Evolutionary conservation across 2,329 filamentous ascomycete genomes (phyloP).

Genomic region (Arachnomyces sp.): DNA sequence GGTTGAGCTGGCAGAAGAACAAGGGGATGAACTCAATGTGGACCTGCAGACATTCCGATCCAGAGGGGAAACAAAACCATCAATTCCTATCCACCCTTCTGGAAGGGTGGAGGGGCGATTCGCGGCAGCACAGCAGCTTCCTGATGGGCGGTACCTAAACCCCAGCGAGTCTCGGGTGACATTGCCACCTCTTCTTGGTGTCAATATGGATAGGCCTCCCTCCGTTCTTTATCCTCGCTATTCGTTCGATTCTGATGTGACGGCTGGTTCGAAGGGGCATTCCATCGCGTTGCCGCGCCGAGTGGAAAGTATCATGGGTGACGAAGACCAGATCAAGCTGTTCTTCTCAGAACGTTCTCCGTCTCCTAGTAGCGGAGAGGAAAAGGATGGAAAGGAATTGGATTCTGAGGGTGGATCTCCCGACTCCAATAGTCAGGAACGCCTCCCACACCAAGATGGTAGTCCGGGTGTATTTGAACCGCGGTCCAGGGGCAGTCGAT

Average conservation of each 20-base stretch:
- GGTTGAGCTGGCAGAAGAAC: slow-evolving; percentile 69
- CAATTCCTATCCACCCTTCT: slow-evolving; percentile 63
- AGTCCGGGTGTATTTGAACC: too few species aligned
- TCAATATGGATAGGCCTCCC: slow-evolving; percentile 40
- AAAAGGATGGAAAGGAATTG: too few species aligned
- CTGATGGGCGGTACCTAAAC: slow-evolving; percentile 63
- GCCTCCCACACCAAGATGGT: too few species aligned
- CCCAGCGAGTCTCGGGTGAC: slow-evolving; percentile 60
- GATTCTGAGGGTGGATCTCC: too few species aligned
- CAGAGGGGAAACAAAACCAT: slow-evolving; percentile 33
- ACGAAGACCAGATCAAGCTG: slow-evolving; percentile 69
- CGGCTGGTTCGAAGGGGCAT: slow-evolving; percentile 33
- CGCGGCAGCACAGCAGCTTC: slow-evolving; percentile 59
- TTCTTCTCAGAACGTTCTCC: slow-evolving; percentile 53
- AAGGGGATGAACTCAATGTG: slow-evolving; percentile 82
- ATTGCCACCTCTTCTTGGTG: slow-evolving; percentile 41
- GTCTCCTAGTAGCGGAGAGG: too few species aligned
- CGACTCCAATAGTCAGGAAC: too few species aligned
- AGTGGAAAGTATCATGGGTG: slow-evolving; percentile 69
- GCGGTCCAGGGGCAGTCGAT: too few species aligned
- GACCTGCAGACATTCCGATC: slow-evolving; percentile 74
- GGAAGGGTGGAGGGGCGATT: slow-evolving; percentile 72
- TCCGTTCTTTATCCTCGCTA: slow-evolving; percentile 48
- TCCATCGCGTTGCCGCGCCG: slow-evolving; percentile 60
- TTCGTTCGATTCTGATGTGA: slow-evolving; percentile 61